These are phyloP conservation scores for Candida jianshihensis DNA, from an alignment of 805 yeast genomes.

Conservation along the genomic window DNA sequence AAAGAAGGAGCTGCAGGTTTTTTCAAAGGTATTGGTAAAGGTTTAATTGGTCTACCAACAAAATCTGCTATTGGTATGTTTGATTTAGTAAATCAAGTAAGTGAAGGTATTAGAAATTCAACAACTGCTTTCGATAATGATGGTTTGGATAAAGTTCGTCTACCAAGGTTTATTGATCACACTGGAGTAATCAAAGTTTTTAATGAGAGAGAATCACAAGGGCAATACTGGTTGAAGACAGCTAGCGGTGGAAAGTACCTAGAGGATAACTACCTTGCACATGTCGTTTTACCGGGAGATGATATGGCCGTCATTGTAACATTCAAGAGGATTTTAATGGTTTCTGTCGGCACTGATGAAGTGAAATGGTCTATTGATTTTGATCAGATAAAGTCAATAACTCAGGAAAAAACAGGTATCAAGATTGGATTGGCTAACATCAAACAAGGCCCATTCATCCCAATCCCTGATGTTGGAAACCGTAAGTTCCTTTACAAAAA, in stretches of 20 bases:
- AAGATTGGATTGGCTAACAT: constrained; percentile 52
- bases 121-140: constrained; percentile 84
- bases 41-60: constrained; percentile 92
- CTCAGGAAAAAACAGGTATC: constrained; percentile 76
- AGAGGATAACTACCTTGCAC: constrained; percentile 76
- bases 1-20: constrained; percentile 88
- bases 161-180: constrained; percentile 69
- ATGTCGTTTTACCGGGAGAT: constrained; percentile 73
- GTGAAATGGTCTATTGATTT: constrained; percentile 69
- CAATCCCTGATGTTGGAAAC: constrained; percentile 61
- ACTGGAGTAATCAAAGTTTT: constrained; percentile 73
- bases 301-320: constrained; percentile 75
- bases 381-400: constrained; percentile 59
- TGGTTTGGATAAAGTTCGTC: constrained; percentile 68
- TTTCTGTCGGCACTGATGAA: constrained; percentile 52
- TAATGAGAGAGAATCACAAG: constrained; percentile 80
- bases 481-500: constrained; percentile 60
- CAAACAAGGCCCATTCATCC: constrained; percentile 66
- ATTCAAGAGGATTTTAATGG: constrained; percentile 58
- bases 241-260: constrained; percentile 74
- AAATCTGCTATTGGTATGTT: constrained; percentile 93
- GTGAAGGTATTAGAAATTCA: constrained; percentile 90
- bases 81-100: constrained; percentile 85
- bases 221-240: constrained; percentile 85
- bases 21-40: constrained; percentile 89